Percentiles rank a stretch among this genome's conserved stretches.
phyloP scores from a whole-genome alignment of 1,284 basidiomycete species.

The Peniophora sp. region DNA sequence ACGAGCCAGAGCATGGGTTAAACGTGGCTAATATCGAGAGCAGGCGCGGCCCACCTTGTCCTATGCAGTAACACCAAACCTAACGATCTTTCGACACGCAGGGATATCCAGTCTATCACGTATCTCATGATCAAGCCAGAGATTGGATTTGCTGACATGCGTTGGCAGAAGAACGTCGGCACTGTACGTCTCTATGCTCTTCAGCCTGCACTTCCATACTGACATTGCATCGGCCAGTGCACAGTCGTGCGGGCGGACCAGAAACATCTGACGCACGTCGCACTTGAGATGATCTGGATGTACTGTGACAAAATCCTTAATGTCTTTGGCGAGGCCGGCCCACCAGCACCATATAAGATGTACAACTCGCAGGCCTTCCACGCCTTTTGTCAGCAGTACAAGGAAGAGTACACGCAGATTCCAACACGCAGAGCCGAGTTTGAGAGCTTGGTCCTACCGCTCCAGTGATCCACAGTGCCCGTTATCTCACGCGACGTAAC shows the following conservation, averaged over 20 bases:
- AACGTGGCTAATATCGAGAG: background rate
- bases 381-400: no score
- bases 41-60: no score
- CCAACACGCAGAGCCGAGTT: no score
- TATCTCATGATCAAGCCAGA: slow-evolving; percentile 10
- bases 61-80: no score
- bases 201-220: no score
- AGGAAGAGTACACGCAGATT: no score
- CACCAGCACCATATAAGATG: background rate
- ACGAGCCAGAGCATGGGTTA: slow-evolving; percentile 1
- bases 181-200: slow-evolving; percentile 2
- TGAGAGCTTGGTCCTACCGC: no score
- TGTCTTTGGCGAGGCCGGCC: slow-evolving; percentile 1
- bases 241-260: slow-evolving; percentile 10
- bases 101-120: slow-evolving; percentile 8
- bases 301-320: slow-evolving; percentile 7
- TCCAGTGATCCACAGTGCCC: no score
- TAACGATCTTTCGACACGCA: no score
- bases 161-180: slow-evolving; percentile 11
- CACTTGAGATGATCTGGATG: slow-evolving; percentile 9
- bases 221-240: slow-evolving; percentile 1
- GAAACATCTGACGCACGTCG: slow-evolving; percentile 4
- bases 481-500: no score
- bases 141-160: slow-evolving; percentile 7
- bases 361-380: background rate